Evolutionary conservation across 2,329 filamentous ascomycete genomes (phyloP).

Genomic region (Colletotrichum brevisporum): DNA sequence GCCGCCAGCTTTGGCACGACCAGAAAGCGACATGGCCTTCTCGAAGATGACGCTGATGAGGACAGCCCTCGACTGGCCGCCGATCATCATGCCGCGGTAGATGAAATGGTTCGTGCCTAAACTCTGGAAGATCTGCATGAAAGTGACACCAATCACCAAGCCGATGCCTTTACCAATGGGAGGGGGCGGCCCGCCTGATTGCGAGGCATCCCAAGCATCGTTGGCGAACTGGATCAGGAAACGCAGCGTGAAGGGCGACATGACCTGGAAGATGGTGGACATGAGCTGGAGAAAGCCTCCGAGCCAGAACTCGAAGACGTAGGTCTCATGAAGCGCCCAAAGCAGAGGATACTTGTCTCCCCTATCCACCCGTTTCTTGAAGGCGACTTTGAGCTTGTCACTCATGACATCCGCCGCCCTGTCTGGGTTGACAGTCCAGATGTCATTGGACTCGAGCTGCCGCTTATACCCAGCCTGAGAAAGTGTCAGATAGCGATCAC

Average conservation of each 20-base stretch:
- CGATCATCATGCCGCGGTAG: constrained; percentile 92
- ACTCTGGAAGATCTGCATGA: constrained; percentile 88
- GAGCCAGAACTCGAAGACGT: constrained; percentile 86
- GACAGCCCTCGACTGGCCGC: constrained; percentile 84
- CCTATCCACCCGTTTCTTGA: constrained; percentile 75
- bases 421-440: constrained; percentile 90
- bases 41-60: constrained; percentile 91
- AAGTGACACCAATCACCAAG: constrained; percentile 84
- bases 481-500: neutral
- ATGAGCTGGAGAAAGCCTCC: constrained; percentile 84
- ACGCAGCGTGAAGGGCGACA: constrained; percentile 87
- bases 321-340: constrained; percentile 88
- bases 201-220: constrained; percentile 79
- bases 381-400: constrained; percentile 74
- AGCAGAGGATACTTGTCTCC: constrained; percentile 82
- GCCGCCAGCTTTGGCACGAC: constrained; percentile 88
- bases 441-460: constrained; percentile 84
- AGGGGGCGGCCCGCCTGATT: constrained; percentile 68
- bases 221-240: constrained; percentile 90
- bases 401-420: constrained; percentile 80
- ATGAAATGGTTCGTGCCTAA: constrained; percentile 91
- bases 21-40: constrained; percentile 91
- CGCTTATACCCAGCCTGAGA: constrained; percentile 85
- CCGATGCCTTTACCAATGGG: constrained; percentile 83
- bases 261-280: constrained; percentile 82